Conservation (phyloP, 345 rosid genomes). For the Kandelia obovata region DNA sequence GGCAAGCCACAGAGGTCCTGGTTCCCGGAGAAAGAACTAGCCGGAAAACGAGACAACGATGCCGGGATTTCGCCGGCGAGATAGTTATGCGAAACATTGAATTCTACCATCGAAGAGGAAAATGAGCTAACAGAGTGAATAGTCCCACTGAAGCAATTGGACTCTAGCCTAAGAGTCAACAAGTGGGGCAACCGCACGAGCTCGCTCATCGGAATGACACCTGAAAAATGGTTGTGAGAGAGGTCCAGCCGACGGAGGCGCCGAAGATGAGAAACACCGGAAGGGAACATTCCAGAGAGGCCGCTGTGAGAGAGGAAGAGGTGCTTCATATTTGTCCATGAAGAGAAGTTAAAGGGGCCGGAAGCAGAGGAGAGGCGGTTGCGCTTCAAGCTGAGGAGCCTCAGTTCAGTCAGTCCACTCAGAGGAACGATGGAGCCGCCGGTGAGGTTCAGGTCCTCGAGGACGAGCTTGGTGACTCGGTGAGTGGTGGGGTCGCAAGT, state of each 20-base stretch:
- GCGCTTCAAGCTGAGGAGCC: constrained; percentile 39
- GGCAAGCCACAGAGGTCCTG: constrained; percentile 39
- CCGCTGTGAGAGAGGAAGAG: constrained; percentile 42
- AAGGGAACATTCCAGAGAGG: constrained; percentile 30
- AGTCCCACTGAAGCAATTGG: constrained; percentile 31
- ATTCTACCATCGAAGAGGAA: constrained; percentile 24
- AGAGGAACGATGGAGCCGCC: constrained; percentile 27
- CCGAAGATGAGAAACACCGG: constrained; percentile 22
- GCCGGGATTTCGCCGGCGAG: constrained; percentile 39
- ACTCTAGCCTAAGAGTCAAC: constrained; percentile 40
- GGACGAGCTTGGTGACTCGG: constrained; percentile 38
- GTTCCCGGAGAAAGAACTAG: constrained; percentile 35
- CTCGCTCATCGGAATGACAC: constrained; percentile 31
- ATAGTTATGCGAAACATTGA: constrained; percentile 34
- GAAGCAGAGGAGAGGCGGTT: constrained; percentile 30
- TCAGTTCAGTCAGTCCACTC: constrained; percentile 28
- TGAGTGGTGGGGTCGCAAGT: constrained; percentile 28
- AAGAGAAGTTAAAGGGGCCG: constrained; percentile 17
- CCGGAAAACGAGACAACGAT: constrained; percentile 25
- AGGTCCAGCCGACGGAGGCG: constrained; percentile 40
- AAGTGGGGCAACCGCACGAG: constrained; percentile 24
- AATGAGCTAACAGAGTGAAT: constrained; percentile 7
- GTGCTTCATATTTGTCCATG: constrained; percentile 30
- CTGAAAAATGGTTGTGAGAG: constrained; percentile 35
- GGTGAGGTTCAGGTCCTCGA: constrained; percentile 31